Base-by-base conservation (phyloP, 2,329 filamentous ascomycete genomes). In the Fusarium mangiferae region DNA sequence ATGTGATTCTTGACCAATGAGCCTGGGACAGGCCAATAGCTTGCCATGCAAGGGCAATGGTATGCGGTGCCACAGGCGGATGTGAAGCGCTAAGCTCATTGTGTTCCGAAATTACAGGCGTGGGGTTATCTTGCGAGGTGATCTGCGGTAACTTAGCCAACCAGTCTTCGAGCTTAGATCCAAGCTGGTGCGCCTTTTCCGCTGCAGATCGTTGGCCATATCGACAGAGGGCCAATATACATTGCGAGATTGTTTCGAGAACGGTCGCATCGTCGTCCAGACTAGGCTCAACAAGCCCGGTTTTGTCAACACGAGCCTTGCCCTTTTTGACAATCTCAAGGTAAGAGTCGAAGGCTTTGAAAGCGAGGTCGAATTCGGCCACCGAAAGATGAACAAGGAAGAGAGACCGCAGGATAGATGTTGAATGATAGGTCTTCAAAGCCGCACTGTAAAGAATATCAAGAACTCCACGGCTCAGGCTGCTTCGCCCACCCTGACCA, bases 351-450 rank as follows among this genome's bases (percentile, higher is more conserved):
- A 98, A 94, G 1, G 96, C 94, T 79, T 95, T 95, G 81, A 97
- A 91, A 3, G 95, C 95, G 55, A 98, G 85, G 63, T 98, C 94
- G 75, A 98, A 98, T 76, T 99, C 96, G 14, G 95, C 94, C 24
- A 98, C 87, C 6, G 94, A 90, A 24, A 96, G 87, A 81, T 99
- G 96, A 5, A 98, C 92, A 17, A 91, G 92, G 80, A 98, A 98
- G 1, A 99, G 87, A 77, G 95, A 90, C 66, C 96, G 89, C 36
- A 99, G 85, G 70, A 98, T 93, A 15, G 94, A 86, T 3, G 96
- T 97, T 3, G 96, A 99, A 82, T 99, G 96, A 79, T 96, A 99
- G 0, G 95, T 98, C 82, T 96, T 98, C 15, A 93, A 94, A 13
- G 96, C 94, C 28, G 95, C 94, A 44, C 93, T 92, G 82, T 98